Conservation (phyloP, 2,329 filamentous ascomycete species). For the Metarhizium brunneum region DNA sequence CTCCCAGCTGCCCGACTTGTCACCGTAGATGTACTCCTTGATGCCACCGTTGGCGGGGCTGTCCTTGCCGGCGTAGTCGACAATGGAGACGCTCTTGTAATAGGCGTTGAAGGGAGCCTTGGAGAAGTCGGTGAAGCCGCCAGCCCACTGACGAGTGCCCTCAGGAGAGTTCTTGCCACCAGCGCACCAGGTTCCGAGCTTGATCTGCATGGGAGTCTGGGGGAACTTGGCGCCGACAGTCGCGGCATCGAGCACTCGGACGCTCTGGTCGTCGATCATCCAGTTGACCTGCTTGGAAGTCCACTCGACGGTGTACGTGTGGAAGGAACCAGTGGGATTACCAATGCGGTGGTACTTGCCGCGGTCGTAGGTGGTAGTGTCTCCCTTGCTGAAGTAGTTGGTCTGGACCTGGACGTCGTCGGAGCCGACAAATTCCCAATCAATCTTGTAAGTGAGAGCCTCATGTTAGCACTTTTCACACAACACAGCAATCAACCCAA, state of each 20-base stretch:
- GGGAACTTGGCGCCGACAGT: conserved; percentile 53
- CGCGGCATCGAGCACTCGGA: conserved; percentile 52
- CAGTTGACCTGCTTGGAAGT: conserved; percentile 53
- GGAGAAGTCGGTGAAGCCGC: conserved; percentile 42
- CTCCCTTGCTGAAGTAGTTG: conserved; percentile 76
- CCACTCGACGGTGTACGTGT: conserved; percentile 65
- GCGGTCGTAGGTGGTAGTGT: conserved; percentile 60
- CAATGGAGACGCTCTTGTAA: conserved; percentile 35
- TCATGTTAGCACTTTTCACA: not conserved
- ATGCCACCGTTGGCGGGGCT: conserved; percentile 23
- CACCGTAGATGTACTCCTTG: conserved; percentile 31
- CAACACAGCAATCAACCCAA: not conserved
- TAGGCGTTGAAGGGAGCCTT: conserved; percentile 33
- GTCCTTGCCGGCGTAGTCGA: conserved; percentile 33
- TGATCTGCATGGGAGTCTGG: conserved; percentile 65
- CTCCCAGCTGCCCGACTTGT: conserved; percentile 29
- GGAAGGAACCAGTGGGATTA: conserved; percentile 38
- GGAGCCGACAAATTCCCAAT: conserved; percentile 75
- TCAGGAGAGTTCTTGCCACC: conserved; percentile 47
- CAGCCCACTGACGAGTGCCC: conserved; percentile 66
- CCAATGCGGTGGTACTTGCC: conserved; percentile 50
- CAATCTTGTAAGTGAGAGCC: conserved; percentile 42
- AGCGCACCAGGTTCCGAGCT: conserved; percentile 59
- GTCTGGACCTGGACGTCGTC: conserved; percentile 61
- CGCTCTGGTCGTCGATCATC: conserved; percentile 50